Base-by-base conservation (phyloP, 352 stramenopile genomes). In the Globisporangium cystogenes region DNA sequence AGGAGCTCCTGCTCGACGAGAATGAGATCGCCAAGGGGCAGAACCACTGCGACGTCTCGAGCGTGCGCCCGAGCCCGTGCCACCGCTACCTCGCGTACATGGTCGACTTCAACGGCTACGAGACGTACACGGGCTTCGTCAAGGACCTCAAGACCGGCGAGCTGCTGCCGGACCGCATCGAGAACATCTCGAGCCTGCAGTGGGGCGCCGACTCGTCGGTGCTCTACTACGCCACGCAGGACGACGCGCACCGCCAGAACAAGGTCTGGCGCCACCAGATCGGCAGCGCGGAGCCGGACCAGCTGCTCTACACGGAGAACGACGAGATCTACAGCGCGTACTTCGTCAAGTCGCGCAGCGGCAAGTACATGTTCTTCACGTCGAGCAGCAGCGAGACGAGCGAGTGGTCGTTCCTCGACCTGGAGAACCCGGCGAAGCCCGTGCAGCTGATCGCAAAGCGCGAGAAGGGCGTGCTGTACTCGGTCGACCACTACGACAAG, bases 191-290 rank as follows among this genome's bases (percentile, higher is more conserved):
- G 48, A 95, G 87, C 48, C 42, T 98, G 36, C 67, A 79, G 36
- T 99, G 96, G 95, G 93, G 95, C 35, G 66, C 76, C 10, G 90
- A 98, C 51, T 76, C 79, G 20, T 76, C 68, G 0, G 90, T 86
- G n/a, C 46, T 99, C 18, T 99, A 97, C 69, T 99, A 98, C 72
- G 72, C 82, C 12, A 98, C 87, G 29, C 74, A 95, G 59, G 90
- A 98, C 59, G 85, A 95, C 36, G 82, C 85, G 1, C 84, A 98
- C 54, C 90, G 96, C 7, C 88, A 97, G 33, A 82, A 98, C 80
- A 95, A 98, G 60, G 55, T 99, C 18, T 99, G 92, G 79, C 73
- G 84, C 50, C 85, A 98, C 67, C 70, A 75, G 27, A 65, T 99
- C 36, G 89, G 90, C 55, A 79, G 67, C 10, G 70, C 48, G 53